Conservation (phyloP, 1,284 basidiomycete species). For the Xerocomus amazonicus region DNA sequence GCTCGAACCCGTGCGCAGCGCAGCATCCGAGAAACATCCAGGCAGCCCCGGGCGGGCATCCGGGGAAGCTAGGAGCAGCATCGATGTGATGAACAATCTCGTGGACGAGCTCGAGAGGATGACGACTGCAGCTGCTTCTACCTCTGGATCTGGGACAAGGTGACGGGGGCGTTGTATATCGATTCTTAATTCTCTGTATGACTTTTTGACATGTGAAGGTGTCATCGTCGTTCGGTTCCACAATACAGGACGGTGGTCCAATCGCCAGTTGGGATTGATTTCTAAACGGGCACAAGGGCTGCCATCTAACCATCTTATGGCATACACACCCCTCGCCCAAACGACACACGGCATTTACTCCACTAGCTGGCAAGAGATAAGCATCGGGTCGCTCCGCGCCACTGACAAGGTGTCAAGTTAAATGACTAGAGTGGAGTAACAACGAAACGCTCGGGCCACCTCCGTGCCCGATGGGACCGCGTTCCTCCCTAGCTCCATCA, state of each 20-base stretch:
- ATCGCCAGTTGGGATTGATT: too few relatives aligned
- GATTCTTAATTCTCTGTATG: too few relatives aligned
- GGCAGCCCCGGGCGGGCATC: not conserved
- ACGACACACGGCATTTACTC: too few relatives aligned
- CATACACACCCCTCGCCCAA: too few relatives aligned
- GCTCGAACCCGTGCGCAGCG: slow-evolving; percentile 50
- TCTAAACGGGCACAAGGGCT: too few relatives aligned
- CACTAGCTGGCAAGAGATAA: not conserved
- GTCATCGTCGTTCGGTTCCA: not conserved
- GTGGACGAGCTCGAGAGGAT: slow-evolving; percentile 67
- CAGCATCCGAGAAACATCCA: slow-evolving; percentile 11
- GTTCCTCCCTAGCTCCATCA: not conserved
- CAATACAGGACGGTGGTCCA: too few relatives aligned
- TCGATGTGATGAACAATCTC: slow-evolving; percentile 77
- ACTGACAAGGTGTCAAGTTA: not conserved
- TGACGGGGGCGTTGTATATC: not conserved
- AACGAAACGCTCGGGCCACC: not conserved
- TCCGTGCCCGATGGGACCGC: not conserved
- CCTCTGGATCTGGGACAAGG: not conserved
- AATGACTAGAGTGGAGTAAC: not conserved
- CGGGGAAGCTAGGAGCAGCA: slow-evolving; percentile 13
- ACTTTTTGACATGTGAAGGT: not conserved
- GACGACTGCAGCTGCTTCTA: slow-evolving; percentile 1
- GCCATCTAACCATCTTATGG: too few relatives aligned
- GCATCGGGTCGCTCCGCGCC: not conserved